A percentile compares a stretch with the other conserved stretches of the same genome.
Conservation (phyloP, 2,329 filamentous ascomycete genomes). For the Cercospora nicotianae region DNA sequence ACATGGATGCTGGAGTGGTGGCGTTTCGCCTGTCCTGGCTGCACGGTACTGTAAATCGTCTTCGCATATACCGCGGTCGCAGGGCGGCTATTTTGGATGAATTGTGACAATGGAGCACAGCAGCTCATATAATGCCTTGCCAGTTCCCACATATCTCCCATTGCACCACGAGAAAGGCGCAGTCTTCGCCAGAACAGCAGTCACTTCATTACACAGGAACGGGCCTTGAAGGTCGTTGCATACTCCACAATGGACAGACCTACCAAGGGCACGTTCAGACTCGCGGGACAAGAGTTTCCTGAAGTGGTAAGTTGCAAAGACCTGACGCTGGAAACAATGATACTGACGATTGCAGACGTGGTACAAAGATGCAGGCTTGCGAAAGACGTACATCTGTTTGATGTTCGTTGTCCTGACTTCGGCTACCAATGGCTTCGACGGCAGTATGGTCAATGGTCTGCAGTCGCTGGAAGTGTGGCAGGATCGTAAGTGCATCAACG, state of each 20-base stretch:
- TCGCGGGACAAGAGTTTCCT: conserved; percentile 36
- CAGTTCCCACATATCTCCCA: background rate
- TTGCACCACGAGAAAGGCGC: background rate
- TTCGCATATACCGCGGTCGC: conserved; percentile 4
- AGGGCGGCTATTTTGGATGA: conserved; percentile 17
- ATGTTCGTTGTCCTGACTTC: conserved; percentile 38
- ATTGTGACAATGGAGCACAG: conserved; percentile 4
- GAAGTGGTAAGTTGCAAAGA: conserved; percentile 23
- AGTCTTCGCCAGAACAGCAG: background rate
- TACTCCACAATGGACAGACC: conserved; percentile 34
- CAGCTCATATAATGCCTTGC: conserved; percentile 14
- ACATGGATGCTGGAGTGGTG: background rate
- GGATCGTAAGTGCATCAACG: conserved; percentile 36
- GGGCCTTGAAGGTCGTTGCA: background rate
- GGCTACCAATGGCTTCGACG: conserved; percentile 52
- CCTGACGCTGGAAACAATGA: background rate
- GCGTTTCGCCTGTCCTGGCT: conserved; percentile 7
- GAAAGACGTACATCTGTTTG: conserved; percentile 38
- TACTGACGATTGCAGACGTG: conserved; percentile 27
- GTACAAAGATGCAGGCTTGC: conserved; percentile 36
- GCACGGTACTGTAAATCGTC: conserved; percentile 1
- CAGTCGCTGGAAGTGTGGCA: conserved; percentile 51
- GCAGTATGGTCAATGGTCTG: conserved; percentile 53
- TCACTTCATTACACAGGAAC: background rate
- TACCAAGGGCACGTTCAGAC: conserved; percentile 37